Evolutionary conservation across 139 green algal genomes (phyloP), one percentile per base, ranked within the genome.

Genomic region (Coelastrella sp.): DNA sequence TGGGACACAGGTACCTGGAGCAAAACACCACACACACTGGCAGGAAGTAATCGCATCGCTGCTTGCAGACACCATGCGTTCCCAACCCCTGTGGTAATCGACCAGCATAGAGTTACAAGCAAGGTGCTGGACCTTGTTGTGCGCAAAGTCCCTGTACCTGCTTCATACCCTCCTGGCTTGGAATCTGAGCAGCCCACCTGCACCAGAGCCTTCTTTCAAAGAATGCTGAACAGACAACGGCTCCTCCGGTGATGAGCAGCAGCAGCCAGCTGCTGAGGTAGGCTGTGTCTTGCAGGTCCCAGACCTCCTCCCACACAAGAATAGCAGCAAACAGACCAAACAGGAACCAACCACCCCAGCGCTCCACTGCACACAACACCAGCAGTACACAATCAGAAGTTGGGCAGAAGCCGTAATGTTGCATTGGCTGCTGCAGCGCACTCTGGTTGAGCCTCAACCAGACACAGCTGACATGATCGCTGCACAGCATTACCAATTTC

Each of bases 121-220:
- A 70, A 70, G 4, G 12, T 70, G 63, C 63, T 70, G 63, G 63
- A 20, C 63, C 63, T 3, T 49, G 35, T 49, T 49, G 35, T 49
- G 35, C 35, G 35, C 35, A 49, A 3, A 49, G 35, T 49, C 35
- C 35, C 70, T 78, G 70, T 80, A 11, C 8, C 24, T 80, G 74
- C 24, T 7, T 8, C 8, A 1, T 58, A 24, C 8, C 57, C 7
- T 15, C 78, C 27, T 84, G 14, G 15, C 35, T 22, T 20, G 22
- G 22, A 6, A 49, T 1, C 35, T 49, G 35, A 49, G 35, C 68
- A 35, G 19, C 87, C 7, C 68, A 90, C 87, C 96, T 90, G 93
- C 96, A 98, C 96, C 96, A 98, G 22, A 96, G 74, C 25, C 96
- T 87, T 22, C 94, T 85, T 92, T 98, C 96, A 80, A 95, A 98